A percentile compares a stretch with the other conserved stretches of the same genome.
These are phyloP conservation scores for Colletotrichum tabaci DNA, from an alignment of 2,329 filamentous ascomycete genomes.

Conservation along the genomic window DNA sequence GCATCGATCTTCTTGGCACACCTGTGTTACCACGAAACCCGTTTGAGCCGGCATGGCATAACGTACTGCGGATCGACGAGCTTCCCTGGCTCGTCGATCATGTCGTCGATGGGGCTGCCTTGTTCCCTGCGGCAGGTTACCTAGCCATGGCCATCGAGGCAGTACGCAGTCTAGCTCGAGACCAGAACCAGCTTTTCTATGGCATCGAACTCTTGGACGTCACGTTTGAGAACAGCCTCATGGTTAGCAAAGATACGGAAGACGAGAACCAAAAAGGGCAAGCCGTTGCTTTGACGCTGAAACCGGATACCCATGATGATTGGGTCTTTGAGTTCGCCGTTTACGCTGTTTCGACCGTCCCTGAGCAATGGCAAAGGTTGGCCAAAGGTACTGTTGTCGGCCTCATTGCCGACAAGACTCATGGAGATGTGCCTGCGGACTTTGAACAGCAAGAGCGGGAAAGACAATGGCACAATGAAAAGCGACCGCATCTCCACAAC, in stretches of 20 bases:
- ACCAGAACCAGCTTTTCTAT: slow-evolving; percentile 18
- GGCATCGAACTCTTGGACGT: slow-evolving; percentile 19
- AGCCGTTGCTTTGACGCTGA: no score
- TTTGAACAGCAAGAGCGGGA: slow-evolving; percentile 44
- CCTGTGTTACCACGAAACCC: slow-evolving; percentile 1
- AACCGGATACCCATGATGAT: no score
- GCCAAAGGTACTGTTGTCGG: slow-evolving; percentile 2
- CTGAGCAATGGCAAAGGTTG: slow-evolving; percentile 11
- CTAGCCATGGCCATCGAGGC: slow-evolving; percentile 32
- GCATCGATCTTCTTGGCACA: slow-evolving; percentile 33
- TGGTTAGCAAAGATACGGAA: slow-evolving; percentile 23
- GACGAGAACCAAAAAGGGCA: no score
- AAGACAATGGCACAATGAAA: background rate
- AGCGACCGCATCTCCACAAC: background rate
- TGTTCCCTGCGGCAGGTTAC: slow-evolving; percentile 49
- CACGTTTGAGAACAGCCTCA: slow-evolving; percentile 40
- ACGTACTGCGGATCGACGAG: slow-evolving; percentile 4
- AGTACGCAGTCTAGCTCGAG: background rate
- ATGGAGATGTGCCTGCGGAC: slow-evolving; percentile 47
- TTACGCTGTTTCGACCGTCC: slow-evolving; percentile 38
- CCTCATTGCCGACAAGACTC: slow-evolving; percentile 47
- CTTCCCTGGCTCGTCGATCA: slow-evolving; percentile 59
- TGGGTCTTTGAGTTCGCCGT: slow-evolving; percentile 52
- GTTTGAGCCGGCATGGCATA: slow-evolving; percentile 24
- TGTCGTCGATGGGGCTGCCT: slow-evolving; percentile 57